Evolutionary conservation across 2,329 filamentous ascomycete genomes (phyloP), one percentile per base, ranked within the genome.

Genomic region (Pleoardoris graminearum): DNA sequence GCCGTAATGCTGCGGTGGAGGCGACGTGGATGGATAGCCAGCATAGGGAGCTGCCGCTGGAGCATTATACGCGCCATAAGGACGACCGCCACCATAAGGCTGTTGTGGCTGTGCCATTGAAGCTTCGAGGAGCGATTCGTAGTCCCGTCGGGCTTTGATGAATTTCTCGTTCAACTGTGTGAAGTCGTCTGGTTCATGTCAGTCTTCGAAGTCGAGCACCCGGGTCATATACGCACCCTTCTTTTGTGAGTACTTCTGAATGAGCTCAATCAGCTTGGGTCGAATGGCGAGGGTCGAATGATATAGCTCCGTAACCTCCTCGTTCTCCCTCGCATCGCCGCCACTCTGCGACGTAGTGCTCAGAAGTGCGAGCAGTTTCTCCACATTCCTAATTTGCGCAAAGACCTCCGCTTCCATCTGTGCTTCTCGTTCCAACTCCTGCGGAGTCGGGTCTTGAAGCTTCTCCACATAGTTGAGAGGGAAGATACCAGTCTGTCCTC

Each of bases 391-490:
- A 55, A 90, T 89, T 69, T 90, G 85, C 2, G 84, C 85, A 74
- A 90, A 90, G 2, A 90, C 87, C 58, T 90, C 87, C 0, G 82
- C 81, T 75, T 99, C 94, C 88, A 96, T 97, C 71, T 96, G 90
- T 2, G 94, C 93, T 77, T 99, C 94, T 51, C 90, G 85, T 75
- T 97, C 91, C 61, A 99, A 76, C 79, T 99, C 94, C 62, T 97
- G 93, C 16, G 87, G 87, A 0, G 94, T 97, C 4, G 94, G 94
- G 68, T 99, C 94, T 50, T 92, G 86, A 59, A 99, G 80, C 75
- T 99, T 99, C 77, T 99, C 94, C 14, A 99, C 94, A 69, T 99
- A 99, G 77, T 99, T 99, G 60, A 99, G 82, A 6, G 94, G 94
- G 75, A 99, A 99, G 60, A 99, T 99, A 63, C 94, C 94, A 6